Conservation (phyloP, 1,139 yeast genomes). For the Magnusiomyces magnusii region DNA sequence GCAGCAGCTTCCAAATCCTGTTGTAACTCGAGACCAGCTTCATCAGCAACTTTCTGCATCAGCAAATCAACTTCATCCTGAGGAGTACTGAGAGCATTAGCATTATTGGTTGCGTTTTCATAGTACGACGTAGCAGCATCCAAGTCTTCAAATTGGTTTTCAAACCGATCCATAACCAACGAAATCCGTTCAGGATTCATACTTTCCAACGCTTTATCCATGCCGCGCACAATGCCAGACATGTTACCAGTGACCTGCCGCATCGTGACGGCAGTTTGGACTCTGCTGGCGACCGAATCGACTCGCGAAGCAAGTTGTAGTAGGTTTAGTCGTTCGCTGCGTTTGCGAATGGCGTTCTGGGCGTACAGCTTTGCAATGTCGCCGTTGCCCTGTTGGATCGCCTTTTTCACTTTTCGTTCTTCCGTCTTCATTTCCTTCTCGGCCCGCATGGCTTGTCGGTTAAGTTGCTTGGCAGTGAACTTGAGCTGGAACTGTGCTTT, state of each 20-base stretch:
- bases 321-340: conserved; percentile 77
- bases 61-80: conserved; percentile 92
- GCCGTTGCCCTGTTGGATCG: conserved; percentile 74
- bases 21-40: conserved; percentile 89
- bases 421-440: conserved; percentile 86
- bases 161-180: conserved; percentile 95
- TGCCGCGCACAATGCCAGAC: conserved; percentile 87
- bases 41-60: conserved; percentile 94
- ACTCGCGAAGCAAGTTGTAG: conserved; percentile 80
- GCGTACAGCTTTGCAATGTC: conserved; percentile 95
- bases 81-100: conserved; percentile 84
- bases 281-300: conserved; percentile 93
- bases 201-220: conserved; percentile 93
- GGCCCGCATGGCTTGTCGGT: conserved; percentile 82
- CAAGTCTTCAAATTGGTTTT: conserved; percentile 89
- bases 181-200: conserved; percentile 91
- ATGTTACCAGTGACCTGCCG: conserved; percentile 87
- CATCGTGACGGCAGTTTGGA: conserved; percentile 98
- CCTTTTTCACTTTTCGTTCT: conserved; percentile 81
- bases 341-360: conserved; percentile 89
- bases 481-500: conserved; percentile 26
- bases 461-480: conserved; percentile 91
- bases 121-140: conserved; percentile 93
- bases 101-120: conserved; percentile 81
- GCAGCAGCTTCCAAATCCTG: conserved; percentile 57